These are phyloP conservation scores for Populus euphratica DNA, from an alignment of 345 rosid genomes.

Conservation along the genomic window DNA sequence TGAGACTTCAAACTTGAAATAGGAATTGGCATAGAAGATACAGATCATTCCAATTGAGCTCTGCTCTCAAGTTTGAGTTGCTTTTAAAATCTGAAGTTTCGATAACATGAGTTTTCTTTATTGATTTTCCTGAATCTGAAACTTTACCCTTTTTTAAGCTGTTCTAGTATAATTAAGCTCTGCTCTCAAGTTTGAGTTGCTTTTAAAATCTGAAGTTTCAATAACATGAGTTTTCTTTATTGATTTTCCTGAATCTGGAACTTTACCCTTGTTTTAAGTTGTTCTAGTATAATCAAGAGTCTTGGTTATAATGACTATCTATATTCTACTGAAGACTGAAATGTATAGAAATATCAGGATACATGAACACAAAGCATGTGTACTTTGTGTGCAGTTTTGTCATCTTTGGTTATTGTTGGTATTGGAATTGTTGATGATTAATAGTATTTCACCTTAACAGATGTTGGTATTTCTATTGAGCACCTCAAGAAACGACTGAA, in stretches of 20 bases:
- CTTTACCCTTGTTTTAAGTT: neutral
- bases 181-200: neutral
- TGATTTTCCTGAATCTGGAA: neutral
- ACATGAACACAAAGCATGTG: neutral
- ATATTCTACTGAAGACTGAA: neutral
- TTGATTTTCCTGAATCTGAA: neutral
- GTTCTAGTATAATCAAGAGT: neutral
- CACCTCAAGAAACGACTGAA: constrained; percentile 60
- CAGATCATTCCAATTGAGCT: neutral
- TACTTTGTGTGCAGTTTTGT: neutral
- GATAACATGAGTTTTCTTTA: neutral
- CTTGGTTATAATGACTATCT: neutral
- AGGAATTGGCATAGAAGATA: neutral
- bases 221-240: neutral
- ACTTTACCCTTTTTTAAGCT: neutral
- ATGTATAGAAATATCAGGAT: neutral
- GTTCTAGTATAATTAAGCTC: neutral
- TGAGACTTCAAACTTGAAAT: neutral
- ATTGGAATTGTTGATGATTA: constrained; percentile 17
- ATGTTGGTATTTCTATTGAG: constrained; percentile 35
- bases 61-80: neutral
- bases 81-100: neutral
- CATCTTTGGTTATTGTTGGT: neutral
- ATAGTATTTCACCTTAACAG: constrained; percentile 25
- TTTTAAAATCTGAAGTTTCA: neutral